Conservation (phyloP, 2,329 filamentous ascomycete species). For the Colletotrichum higginsianum region DNA sequence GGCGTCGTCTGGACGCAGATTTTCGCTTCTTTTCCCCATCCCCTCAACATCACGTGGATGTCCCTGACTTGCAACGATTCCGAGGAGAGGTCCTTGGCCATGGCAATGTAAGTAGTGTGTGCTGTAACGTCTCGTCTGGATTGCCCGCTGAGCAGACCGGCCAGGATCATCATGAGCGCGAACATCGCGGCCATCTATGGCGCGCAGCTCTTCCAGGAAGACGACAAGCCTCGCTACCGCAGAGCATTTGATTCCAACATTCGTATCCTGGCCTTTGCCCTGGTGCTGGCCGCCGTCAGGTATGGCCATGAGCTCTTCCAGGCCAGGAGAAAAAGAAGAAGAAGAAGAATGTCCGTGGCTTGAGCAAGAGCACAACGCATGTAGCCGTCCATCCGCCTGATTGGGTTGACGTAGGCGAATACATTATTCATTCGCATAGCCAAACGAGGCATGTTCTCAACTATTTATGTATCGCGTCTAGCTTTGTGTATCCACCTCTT, state of each 20-base stretch:
- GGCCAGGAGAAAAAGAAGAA: not conserved
- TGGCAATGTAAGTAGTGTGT: constrained; percentile 64
- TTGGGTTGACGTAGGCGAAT: no score
- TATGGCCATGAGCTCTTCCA: constrained; percentile 57
- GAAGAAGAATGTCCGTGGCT: not conserved
- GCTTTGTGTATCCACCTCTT: not conserved
- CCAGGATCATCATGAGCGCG: constrained; percentile 71
- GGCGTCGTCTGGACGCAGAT: constrained; percentile 70
- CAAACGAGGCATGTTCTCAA: not conserved
- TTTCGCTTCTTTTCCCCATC: constrained; percentile 69
- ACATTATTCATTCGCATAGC: no score
- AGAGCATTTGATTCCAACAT: constrained; percentile 64
- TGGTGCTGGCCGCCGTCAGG: constrained; percentile 57
- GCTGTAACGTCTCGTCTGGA: not conserved
- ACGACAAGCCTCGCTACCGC: constrained; percentile 66
- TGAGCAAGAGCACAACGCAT: not conserved
- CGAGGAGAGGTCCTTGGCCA: constrained; percentile 70
- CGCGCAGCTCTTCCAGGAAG: constrained; percentile 70
- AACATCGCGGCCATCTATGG: constrained; percentile 75
- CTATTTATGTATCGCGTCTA: not conserved
- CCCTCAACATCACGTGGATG: constrained; percentile 73
- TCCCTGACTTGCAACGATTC: constrained; percentile 70
- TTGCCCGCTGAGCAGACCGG: not conserved
- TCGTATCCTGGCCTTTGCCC: constrained; percentile 59
- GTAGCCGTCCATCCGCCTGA: no score